Conservation (phyloP, 139 green algal species). For the Closterium sp. region DNA sequence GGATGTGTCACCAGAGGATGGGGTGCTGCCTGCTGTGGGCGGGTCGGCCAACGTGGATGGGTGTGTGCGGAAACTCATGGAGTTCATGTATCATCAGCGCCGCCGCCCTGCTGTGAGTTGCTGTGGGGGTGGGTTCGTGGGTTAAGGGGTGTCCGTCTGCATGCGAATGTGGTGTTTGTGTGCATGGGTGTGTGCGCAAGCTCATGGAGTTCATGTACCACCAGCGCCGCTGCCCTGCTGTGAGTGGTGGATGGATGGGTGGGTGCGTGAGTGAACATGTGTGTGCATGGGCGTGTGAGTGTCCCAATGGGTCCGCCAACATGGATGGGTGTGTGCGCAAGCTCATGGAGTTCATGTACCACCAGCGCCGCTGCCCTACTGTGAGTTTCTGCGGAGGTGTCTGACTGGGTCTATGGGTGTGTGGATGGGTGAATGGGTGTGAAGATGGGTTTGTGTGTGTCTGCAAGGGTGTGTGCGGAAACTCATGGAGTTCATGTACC, state of each 20-base stretch:
- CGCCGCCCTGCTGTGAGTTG: conserved; percentile 20
- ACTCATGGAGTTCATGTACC: conserved; percentile 15
- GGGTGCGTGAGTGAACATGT: not conserved
- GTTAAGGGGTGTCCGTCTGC: not conserved
- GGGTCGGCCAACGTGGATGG: not conserved
- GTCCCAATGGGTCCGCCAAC: not conserved
- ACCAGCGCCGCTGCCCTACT: conserved; percentile 19
- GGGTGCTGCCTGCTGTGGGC: not conserved
- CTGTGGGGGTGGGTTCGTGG: not conserved
- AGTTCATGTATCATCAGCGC: conserved; percentile 50
- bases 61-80: conserved; percentile 35
- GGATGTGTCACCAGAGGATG: not conserved
- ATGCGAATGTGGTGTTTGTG: too few relatives aligned
- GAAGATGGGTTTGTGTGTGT: too few relatives aligned
- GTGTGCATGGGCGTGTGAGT: not conserved
- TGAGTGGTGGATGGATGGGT: not conserved
- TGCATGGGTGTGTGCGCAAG: not conserved
- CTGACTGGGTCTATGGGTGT: too few relatives aligned
- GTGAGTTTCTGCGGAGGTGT: not conserved
- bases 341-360: conserved; percentile 51
- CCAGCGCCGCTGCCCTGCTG: conserved; percentile 3
- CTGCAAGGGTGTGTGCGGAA: too few relatives aligned
- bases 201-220: conserved; percentile 53
- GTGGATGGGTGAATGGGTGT: too few relatives aligned
- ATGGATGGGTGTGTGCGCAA: not conserved